Percentiles rank a stretch among this genome's conserved stretches.
Conservation (phyloP, 352 stramenopile genomes). For the Phytophthora uliginosa region DNA sequence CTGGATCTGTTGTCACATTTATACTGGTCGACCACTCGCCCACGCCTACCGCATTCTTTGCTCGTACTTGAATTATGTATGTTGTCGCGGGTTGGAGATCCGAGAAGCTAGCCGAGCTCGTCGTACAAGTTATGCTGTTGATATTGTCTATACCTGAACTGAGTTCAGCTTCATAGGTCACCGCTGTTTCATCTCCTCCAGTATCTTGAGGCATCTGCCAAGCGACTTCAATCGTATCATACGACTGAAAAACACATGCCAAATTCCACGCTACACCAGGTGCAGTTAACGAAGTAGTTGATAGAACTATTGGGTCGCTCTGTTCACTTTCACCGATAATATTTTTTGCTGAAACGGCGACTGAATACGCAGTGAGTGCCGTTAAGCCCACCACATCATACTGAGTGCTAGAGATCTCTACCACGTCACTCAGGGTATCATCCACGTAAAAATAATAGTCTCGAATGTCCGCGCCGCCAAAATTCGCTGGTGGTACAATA, state of each 20-base stretch:
- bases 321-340: slow-evolving; percentile 30
- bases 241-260: slow-evolving; percentile 22
- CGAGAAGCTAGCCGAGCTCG: slow-evolving; percentile 12
- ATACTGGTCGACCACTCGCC: slow-evolving; percentile 46
- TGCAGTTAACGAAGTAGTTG: slow-evolving; percentile 28
- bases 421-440: neutral
- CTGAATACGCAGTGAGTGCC: slow-evolving; percentile 35
- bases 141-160: neutral
- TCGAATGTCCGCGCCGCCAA: slow-evolving; percentile 45
- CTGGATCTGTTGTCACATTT: slow-evolving; percentile 49
- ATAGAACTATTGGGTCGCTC: slow-evolving; percentile 37
- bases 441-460: slow-evolving; percentile 47
- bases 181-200: slow-evolving; percentile 33
- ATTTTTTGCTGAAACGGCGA: slow-evolving; percentile 48
- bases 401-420: slow-evolving; percentile 12
- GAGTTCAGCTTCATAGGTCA: slow-evolving; percentile 45
- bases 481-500: slow-evolving; percentile 44
- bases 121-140: neutral
- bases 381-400: slow-evolving; percentile 52
- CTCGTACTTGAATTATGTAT: slow-evolving; percentile 50
- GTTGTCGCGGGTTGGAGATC: slow-evolving; percentile 32
- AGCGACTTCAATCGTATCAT: slow-evolving; percentile 32
- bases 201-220: slow-evolving; percentile 53
- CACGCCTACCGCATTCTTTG: slow-evolving; percentile 23
- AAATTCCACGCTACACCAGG: slow-evolving; percentile 38